Evolutionary conservation across 495 filamentous ascomycete species (phyloP).

Genomic region (Penicillium angulare): DNA sequence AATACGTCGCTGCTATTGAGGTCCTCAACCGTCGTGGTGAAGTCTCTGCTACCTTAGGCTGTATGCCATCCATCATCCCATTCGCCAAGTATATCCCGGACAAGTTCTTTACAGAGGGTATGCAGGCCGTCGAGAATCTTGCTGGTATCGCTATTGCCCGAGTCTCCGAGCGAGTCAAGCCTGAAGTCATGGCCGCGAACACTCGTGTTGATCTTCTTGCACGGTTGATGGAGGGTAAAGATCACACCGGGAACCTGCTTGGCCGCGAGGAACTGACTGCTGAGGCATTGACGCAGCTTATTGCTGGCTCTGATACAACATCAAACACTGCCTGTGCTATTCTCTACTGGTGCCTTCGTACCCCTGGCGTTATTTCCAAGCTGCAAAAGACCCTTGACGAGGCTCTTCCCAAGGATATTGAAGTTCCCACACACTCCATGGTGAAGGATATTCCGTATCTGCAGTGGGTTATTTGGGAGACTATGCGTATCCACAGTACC

Average conservation of each 20-base stretch:
- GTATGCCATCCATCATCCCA: constrained; percentile 44
- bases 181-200: constrained; percentile 52
- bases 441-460: constrained; percentile 67
- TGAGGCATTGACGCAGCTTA: constrained; percentile 86
- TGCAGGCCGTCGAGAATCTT: constrained; percentile 49
- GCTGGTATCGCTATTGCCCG: constrained; percentile 73
- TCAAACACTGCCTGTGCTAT: constrained; percentile 87
- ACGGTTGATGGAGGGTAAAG: constrained; percentile 81
- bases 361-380: constrained; percentile 68
- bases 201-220: constrained; percentile 78
- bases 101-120: constrained; percentile 49
- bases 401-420: constrained; percentile 56
- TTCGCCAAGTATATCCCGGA: constrained; percentile 54
- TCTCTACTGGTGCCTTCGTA: constrained; percentile 70
- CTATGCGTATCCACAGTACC: constrained; percentile 85
- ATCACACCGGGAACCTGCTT: constrained; percentile 71
- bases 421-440: constrained; percentile 67
- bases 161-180: constrained; percentile 70
- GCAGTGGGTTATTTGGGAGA: constrained; percentile 79
- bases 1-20: constrained; percentile 51
- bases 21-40: constrained; percentile 57
- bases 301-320: constrained; percentile 88
- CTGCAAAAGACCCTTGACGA: constrained; percentile 72
- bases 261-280: constrained; percentile 79
- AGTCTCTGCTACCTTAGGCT: constrained; percentile 51